A percentile compares a stretch with the other conserved stretches of the same genome.
phyloP scores from a whole-genome alignment of 345 rosid genomes.

The Nasturtium officinale region DNA sequence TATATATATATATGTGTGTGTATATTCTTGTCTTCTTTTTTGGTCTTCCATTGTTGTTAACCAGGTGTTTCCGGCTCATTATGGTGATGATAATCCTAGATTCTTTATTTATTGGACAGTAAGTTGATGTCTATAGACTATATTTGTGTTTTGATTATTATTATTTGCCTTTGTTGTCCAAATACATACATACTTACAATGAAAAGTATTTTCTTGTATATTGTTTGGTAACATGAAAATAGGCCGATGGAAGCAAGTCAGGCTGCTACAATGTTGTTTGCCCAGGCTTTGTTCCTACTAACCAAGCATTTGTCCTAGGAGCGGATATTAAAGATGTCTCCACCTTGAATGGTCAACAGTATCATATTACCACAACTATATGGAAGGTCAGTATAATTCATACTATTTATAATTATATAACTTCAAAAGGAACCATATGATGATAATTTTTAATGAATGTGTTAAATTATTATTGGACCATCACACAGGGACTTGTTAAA shows the following conservation, averaged over 20 bases:
- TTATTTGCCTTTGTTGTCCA: too few relatives aligned
- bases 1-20: neutral
- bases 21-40: neutral
- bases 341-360: too few relatives aligned
- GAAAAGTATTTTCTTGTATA: neutral
- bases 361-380: neutral
- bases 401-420: too few relatives aligned
- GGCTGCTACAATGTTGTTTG: too few relatives aligned
- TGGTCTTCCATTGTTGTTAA: too few relatives aligned
- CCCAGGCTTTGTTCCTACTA: too few relatives aligned
- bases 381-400: too few relatives aligned
- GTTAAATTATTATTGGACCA: slow-evolving; percentile 37
- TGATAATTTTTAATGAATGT: too few relatives aligned
- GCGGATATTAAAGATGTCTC: too few relatives aligned
- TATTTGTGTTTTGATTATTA: neutral
- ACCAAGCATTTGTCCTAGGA: too few relatives aligned
- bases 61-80: neutral
- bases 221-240: neutral
- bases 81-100: neutral
- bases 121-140: neutral
- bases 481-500: slow-evolving; percentile 43
- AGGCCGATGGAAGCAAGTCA: too few relatives aligned
- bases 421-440: too few relatives aligned
- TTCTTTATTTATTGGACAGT: slow-evolving; percentile 47
- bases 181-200: slow-evolving; percentile 5